Evolutionary conservation across 176 grass and related monocot species (phyloP), one percentile per base, ranked within the genome.

Genomic region (Aegilops speltoides): DNA sequence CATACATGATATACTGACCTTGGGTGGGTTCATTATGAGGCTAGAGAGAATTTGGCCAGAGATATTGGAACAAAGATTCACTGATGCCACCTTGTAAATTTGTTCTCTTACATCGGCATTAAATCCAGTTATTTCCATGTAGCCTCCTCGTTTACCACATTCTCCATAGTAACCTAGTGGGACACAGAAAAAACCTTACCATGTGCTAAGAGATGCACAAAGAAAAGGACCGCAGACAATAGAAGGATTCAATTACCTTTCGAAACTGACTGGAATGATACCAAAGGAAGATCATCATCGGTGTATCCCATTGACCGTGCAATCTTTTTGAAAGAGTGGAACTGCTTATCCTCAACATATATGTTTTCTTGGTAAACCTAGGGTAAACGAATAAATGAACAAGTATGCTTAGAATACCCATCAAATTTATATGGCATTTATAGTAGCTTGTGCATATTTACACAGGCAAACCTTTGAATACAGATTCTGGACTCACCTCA

Each of bases 291-390:
- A 92, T 95, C 93, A 83, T 89, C 85, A 72, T 98, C 91, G 11
- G 85, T 83, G 41, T 98, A 95, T 79, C 91, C 93, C 88, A 98
- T 87, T 43, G 95, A 98, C 50, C 93, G 83, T 81, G 95, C 85
- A 32, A 95, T 89, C 87, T 98, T 98, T 87, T 98, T 98, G 87
- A 98, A 98, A 24, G 95, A 98, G 74, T 93, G 89, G 73, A 98
- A 98, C 52, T 86, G 80, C 80, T 98, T 98, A 67, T 95, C 89
- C 75, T 98, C 91, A 76, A 87, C 95, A 84, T 98, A 95, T 73
- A 98, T 92, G 82, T 98, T 98, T 89, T 98, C 95, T 93, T 98
- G 95, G 68, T 98, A 98, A 29, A 98, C 91, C 95, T 95, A 68
- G n/a, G 38, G 54, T 76, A 52, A 31, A 62, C 50, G 59, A 48